phyloP scores from a whole-genome alignment of 2,329 filamentous ascomycete species.

The Arthroderma sp. region DNA sequence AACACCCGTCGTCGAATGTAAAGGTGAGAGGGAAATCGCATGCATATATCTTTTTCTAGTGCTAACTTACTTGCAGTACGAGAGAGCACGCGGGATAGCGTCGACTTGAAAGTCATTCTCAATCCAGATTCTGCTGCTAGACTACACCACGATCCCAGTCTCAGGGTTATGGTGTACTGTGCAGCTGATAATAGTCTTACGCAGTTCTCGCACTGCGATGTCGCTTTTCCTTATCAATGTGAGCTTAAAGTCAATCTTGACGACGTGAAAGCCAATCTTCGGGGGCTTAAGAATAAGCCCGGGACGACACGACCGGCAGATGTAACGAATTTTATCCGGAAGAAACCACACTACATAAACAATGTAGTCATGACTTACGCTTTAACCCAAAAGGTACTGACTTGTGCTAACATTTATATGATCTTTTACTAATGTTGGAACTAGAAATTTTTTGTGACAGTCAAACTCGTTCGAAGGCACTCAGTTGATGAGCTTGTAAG shows the following conservation, averaged over 20 bases:
- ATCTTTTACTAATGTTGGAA: background rate
- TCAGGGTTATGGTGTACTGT: constrained; percentile 74
- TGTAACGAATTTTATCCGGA: constrained; percentile 64
- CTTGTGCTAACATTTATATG: background rate
- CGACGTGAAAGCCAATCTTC: constrained; percentile 83
- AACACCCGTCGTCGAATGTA: constrained; percentile 52
- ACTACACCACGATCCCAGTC: constrained; percentile 46
- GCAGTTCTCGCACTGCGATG: constrained; percentile 49
- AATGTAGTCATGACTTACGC: constrained; percentile 80
- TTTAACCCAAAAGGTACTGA: constrained; percentile 65
- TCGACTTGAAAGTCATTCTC: constrained; percentile 46
- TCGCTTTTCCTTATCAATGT: constrained; percentile 82
- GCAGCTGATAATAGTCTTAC: constrained; percentile 48
- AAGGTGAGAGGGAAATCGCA: constrained; percentile 43
- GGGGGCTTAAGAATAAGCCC: constrained; percentile 89
- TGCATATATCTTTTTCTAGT: background rate
- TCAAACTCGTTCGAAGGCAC: constrained; percentile 63
- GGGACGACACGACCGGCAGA: constrained; percentile 90
- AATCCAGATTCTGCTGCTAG: constrained; percentile 41
- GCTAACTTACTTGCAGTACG: constrained; percentile 31
- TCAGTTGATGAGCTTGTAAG: constrained; percentile 58
- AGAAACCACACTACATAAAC: constrained; percentile 56
- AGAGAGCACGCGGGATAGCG: constrained; percentile 45
- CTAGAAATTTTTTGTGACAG: constrained; percentile 58
- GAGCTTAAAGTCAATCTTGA: constrained; percentile 82